Base-by-base conservation (phyloP, 192 early-diverging fungal species). In the Coemansia sp. region DNA sequence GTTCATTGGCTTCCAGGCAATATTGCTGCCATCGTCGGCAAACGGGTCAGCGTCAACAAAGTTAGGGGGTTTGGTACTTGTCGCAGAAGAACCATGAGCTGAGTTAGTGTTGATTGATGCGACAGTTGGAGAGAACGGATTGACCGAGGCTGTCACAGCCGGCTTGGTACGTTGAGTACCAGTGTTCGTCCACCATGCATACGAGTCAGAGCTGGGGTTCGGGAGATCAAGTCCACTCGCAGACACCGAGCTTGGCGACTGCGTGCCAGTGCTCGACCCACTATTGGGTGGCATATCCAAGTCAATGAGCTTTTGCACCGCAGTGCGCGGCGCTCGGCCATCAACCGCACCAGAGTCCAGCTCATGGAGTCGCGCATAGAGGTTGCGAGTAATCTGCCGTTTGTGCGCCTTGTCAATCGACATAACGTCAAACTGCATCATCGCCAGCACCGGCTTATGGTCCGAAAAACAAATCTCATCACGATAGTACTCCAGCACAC, bases 361-460 rank as follows among this genome's bases (percentile, higher is more conserved):
- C 19, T 67, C 59, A 29, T 78, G 69, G 0, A 67, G 55, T 2
- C 51, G 38, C 0, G 73, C 59, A 27, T 81, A 81, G 7, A 81
- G 68, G 13, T 66, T 49, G 27, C 71, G 71, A 22, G 69, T 54
- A 18, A 82, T 71, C 62, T 71, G 64, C 11, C 65, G 64, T 41
- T 59, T 73, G 3, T 63, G 66, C 4, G 52, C 54, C 71, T 77
- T 75, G 53, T 82, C 74, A 12, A 82, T 66, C 14, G 71, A 73
- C 24, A 73, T 38, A 1, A 82, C 80, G 23, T 82, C 59, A 66
- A 73, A 68, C 57, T 74, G 35, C 64, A 77, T 68, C 61, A 73
- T 66, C 2, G 64, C 74, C 54, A 74, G 37, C 10, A 82, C 80
- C 9, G 80, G 80, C 52, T 82, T 82, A 61, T 82, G 80, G 45